Base-by-base conservation (phyloP, 371 early-diverging fungal species). In the Rhizopus sp. region DNA sequence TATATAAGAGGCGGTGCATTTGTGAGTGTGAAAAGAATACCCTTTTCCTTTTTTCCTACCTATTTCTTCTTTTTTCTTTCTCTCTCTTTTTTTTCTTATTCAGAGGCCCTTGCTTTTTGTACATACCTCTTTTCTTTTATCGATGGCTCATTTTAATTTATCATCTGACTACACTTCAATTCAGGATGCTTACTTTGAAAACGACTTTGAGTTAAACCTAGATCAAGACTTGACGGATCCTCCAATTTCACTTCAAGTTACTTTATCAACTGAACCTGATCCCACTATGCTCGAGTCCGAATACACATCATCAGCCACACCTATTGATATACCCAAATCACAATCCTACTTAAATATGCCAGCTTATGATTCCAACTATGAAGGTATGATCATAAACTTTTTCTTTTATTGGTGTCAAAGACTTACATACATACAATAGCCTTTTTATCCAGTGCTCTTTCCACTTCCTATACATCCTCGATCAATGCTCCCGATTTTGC, bases 301-400 rank as follows among this genome's bases (percentile, higher is more conserved):
- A 23, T 23, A 23, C 23, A 23, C 23, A 23, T 34, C 55, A 6
- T 23, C 55, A 4, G 8, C 55, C 35, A 32, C 41, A 9, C 61
- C 62, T 32, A 61, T 62, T 42, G 66, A 61, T 50, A 62, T 62
- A 10, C 61, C 62, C 29, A 46, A 55, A 46, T 58, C 63, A 17
- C 54, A 42, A 55, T 52, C 55, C 54, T 42, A 23, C 54, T 35
- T 17, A 50, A 38, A 8, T 42, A 34, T 23, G 15, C 7, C 35
- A 50, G 23, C 13, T 6, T 10, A 13, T 5, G 2, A 12, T 6
- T 4, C 3, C 9, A 37, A 59, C 15, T 10, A 45, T 34, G 52
- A 51, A 44, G 62, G 52, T 55, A 38, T 31, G 17, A 53, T 29
- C 7, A 33, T 10, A 39, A 9, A 5, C 7, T 34, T 17, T 29